Evolutionary conservation across 2,329 filamentous ascomycete genomes (phyloP).

Genomic region (Botrytis paeoniae): DNA sequence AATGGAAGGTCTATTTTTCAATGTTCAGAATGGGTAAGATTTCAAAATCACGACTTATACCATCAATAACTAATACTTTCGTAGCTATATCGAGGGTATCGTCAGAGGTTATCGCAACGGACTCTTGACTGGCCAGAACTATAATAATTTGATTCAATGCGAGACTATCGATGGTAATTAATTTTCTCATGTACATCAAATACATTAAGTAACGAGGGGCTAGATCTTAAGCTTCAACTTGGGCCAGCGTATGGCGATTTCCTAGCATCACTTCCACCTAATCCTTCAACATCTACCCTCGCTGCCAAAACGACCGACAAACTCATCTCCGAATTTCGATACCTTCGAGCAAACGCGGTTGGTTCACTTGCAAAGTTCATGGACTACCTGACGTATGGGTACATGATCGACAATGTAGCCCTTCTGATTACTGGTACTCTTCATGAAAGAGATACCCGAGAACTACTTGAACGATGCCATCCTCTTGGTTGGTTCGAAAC

Average conservation of each 20-base stretch:
- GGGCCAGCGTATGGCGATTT: conserved; percentile 97
- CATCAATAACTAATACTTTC: conserved; percentile 24
- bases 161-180: conserved; percentile 87
- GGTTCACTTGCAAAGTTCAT: conserved; percentile 92
- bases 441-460: conserved; percentile 93
- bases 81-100: conserved; percentile 93
- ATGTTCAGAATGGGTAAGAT: conserved; percentile 83
- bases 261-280: conserved; percentile 87
- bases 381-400: conserved; percentile 97
- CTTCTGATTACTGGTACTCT: conserved; percentile 96
- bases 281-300: conserved; percentile 92
- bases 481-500: conserved; percentile 99
- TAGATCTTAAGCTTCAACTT: conserved; percentile 97
- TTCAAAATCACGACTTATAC: conserved; percentile 18
- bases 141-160: conserved; percentile 95
- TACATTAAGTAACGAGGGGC: conserved; percentile 22
- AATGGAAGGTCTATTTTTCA: conserved; percentile 94
- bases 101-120: conserved; percentile 95
- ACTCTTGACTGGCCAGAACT: conserved; percentile 85
- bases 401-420: conserved; percentile 99
- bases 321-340: conserved; percentile 94
- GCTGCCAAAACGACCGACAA: conserved; percentile 97
- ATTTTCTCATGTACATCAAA: neutral
- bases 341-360: conserved; percentile 89
- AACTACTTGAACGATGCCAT: conserved; percentile 92